These are phyloP conservation scores for Aphanoascus verrucosus DNA, from an alignment of 2,329 filamentous ascomycete genomes.

Conservation along the genomic window DNA sequence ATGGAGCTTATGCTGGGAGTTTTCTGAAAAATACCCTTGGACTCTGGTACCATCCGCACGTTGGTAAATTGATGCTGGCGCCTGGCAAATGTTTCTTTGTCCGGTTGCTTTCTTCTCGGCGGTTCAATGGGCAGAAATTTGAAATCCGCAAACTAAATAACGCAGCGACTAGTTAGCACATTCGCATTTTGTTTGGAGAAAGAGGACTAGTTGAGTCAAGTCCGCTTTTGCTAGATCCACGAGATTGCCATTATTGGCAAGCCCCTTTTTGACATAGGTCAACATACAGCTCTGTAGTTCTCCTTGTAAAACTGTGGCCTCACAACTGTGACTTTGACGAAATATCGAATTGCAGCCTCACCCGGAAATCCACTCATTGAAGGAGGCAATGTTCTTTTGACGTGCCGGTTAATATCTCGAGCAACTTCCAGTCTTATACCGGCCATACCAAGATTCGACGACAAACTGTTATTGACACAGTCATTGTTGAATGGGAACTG, in stretches of 20 bases:
- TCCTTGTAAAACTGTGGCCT: constrained; percentile 83
- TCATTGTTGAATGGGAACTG: constrained; percentile 43
- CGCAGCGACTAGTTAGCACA: constrained; percentile 14
- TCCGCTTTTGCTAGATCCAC: no score
- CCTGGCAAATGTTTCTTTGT: constrained; percentile 74
- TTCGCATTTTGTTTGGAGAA: not conserved
- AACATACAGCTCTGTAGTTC: constrained; percentile 55
- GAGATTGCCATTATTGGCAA: no score
- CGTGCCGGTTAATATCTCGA: constrained; percentile 47
- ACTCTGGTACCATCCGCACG: constrained; percentile 27
- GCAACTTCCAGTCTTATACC: constrained; percentile 38
- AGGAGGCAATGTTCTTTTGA: constrained; percentile 77
- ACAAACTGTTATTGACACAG: constrained; percentile 37
- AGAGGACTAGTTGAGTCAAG: no score
- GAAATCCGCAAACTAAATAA: constrained; percentile 46
- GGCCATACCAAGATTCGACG: constrained; percentile 38
- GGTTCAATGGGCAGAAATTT: constrained; percentile 91
- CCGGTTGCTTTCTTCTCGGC: constrained; percentile 55
- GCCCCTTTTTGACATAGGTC: not conserved
- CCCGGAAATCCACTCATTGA: constrained; percentile 78
- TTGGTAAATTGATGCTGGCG: constrained; percentile 51
- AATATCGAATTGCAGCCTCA: constrained; percentile 85
- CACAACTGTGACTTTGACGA: constrained; percentile 87
- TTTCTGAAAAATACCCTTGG: constrained; percentile 50
- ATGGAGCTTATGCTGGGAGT: constrained; percentile 20